Evolutionary conservation across 768 basidiomycete species (phyloP).

Genomic region (Agaricus bisporus): DNA sequence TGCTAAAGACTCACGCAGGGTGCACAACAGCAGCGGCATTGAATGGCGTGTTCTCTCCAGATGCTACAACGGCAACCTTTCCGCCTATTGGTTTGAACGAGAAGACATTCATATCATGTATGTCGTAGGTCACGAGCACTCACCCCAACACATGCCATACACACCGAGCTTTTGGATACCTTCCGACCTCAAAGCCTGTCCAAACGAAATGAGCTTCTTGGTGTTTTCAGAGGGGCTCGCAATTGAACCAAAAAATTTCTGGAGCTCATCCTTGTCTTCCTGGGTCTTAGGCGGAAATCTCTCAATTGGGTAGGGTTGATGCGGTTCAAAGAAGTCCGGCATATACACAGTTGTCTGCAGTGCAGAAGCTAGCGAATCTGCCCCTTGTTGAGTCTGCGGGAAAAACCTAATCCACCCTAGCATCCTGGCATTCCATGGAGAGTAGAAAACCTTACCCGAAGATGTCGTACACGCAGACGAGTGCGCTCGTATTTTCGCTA

Average conservation of each 20-base stretch:
- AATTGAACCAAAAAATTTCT: constrained; percentile 52
- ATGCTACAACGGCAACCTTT: constrained; percentile 40
- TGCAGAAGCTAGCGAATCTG: constrained; percentile 51
- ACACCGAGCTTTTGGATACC: constrained; percentile 40
- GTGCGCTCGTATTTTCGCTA: constrained; percentile 40
- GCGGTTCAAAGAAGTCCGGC: constrained; percentile 61
- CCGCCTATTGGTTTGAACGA: constrained; percentile 28
- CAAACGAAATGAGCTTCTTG: constrained; percentile 36
- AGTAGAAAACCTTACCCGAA: constrained; percentile 38
- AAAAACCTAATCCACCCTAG: constrained; percentile 32
- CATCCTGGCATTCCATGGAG: neutral
- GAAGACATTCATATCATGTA: neutral
- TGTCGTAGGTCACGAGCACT: neutral
- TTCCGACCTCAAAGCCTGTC: constrained; percentile 31
- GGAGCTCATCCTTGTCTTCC: constrained; percentile 43
- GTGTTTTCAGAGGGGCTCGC: constrained; percentile 37
- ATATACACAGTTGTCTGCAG: constrained; percentile 53
- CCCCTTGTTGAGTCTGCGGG: constrained; percentile 61
- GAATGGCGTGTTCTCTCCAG: constrained; percentile 35
- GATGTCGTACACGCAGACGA: constrained; percentile 58
- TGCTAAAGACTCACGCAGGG: constrained; percentile 45
- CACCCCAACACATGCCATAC: constrained; percentile 57
- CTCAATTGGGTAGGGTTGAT: constrained; percentile 39
- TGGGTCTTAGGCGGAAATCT: constrained; percentile 51
- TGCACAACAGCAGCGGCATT: constrained; percentile 46